phyloP scores from a whole-genome alignment of 108 stramenopile species.

The Thalassiosira profunda region DNA sequence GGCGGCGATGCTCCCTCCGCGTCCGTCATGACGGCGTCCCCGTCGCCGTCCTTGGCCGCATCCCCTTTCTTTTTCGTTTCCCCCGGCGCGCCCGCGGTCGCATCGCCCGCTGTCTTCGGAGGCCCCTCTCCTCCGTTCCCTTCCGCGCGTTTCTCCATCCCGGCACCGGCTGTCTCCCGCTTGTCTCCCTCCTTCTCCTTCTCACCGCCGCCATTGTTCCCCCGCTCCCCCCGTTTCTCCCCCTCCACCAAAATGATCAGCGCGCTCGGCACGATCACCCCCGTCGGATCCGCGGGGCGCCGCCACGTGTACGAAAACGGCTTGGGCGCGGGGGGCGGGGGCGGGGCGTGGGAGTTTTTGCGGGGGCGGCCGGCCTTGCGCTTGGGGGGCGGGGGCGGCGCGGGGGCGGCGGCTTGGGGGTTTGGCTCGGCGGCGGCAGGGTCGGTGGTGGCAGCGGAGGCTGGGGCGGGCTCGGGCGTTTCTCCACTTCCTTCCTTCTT shows the following conservation, averaged over 20 bases:
- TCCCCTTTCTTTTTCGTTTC: neutral
- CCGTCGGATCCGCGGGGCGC: constrained; percentile 36
- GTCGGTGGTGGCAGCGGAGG: too few relatives aligned
- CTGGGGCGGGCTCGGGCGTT: too few relatives aligned
- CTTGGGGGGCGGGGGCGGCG: neutral
- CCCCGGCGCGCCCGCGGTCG: neutral
- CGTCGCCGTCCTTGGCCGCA: neutral
- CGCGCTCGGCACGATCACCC: constrained; percentile 52
- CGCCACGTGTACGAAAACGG: constrained; percentile 65
- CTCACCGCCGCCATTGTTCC: constrained; percentile 2
- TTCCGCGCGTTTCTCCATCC: too few relatives aligned
- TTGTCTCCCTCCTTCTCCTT: constrained; percentile 3
- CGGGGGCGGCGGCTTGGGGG: too few relatives aligned
- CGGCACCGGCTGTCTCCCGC: constrained; percentile 2
- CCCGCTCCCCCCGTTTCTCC: neutral
- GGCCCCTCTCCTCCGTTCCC: neutral
- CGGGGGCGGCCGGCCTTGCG: constrained; percentile 5
- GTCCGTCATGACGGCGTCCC: constrained; percentile 15
- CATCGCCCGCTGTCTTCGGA: neutral
- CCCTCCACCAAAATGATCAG: constrained; percentile 21
- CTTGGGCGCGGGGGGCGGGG: constrained; percentile 19
- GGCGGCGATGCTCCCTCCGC: neutral
- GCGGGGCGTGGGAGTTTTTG: neutral
- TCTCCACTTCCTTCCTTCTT: too few relatives aligned
- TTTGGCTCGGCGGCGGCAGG: too few relatives aligned